Percentiles rank a stretch among this genome's conserved stretches.
phyloP scores from a whole-genome alignment of 2,329 filamentous ascomycete species.

The Sclerotinia sclerotiorum region DNA sequence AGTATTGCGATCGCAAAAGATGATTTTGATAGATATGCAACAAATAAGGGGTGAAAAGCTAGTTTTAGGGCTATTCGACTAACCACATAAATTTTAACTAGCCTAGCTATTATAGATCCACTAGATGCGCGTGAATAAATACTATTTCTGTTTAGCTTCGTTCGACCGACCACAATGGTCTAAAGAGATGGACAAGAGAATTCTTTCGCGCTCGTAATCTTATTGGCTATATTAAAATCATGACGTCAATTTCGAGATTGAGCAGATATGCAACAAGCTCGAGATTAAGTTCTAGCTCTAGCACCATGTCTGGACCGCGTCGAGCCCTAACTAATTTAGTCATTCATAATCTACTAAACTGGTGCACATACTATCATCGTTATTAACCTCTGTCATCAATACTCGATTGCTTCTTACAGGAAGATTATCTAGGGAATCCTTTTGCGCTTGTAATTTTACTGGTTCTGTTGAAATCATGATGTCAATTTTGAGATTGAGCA shows the following conservation, averaged over 20 bases:
- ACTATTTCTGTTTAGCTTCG: background rate
- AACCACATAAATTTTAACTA: too few species aligned
- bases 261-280: background rate
- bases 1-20: too few species aligned
- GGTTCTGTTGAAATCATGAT: background rate
- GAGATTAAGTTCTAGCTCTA: too few species aligned
- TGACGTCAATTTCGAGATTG: background rate
- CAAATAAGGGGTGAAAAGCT: background rate
- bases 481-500: background rate
- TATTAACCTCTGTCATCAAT: too few species aligned
- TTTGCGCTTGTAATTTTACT: background rate
- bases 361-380: too few species aligned
- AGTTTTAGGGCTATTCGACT: background rate
- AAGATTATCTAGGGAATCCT: background rate
- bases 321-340: too few species aligned
- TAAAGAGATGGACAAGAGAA: background rate
- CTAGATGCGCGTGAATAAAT: background rate
- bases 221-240: background rate
- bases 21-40: background rate
- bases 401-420: background rate
- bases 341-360: too few species aligned
- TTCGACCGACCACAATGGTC: accelerated
- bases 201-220: background rate
- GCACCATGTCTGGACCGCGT: too few species aligned
- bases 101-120: too few species aligned